Evolutionary conservation across 148 eudicot genomes (phyloP).

Genomic region (Mesembryanthemum crystallinum): DNA sequence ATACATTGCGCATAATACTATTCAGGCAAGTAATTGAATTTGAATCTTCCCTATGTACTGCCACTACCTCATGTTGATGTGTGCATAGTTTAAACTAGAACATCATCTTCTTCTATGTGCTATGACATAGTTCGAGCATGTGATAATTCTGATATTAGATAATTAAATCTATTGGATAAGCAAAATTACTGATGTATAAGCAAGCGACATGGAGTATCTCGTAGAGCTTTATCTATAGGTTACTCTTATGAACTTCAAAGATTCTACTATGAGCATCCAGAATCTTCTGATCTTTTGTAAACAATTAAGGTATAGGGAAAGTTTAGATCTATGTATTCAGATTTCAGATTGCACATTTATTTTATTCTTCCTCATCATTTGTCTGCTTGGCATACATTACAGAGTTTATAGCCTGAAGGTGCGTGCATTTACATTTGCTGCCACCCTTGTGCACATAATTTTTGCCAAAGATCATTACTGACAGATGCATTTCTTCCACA

Average conservation of each 20-base stretch:
- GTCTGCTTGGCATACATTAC: background rate
- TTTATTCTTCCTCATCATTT: background rate
- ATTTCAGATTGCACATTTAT: too few species aligned
- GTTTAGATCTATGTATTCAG: background rate
- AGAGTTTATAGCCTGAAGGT: background rate
- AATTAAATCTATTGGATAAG: background rate
- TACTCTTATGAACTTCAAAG: too few species aligned
- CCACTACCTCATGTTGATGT: background rate
- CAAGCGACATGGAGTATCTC: too few species aligned
- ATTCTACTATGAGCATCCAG: too few species aligned
- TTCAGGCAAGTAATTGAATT: conserved; percentile 52
- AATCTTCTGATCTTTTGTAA: too few species aligned
- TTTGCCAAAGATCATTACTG: background rate
- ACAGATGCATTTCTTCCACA: background rate
- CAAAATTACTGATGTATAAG: too few species aligned
- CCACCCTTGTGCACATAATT: too few species aligned
- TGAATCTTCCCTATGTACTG: background rate
- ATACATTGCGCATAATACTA: conserved; percentile 80
- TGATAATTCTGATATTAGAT: background rate
- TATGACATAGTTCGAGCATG: background rate
- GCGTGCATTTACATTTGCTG: too few species aligned
- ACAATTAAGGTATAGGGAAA: too few species aligned
- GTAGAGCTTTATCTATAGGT: too few species aligned
- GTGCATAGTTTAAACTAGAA: background rate
- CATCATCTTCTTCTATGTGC: background rate